Conservation (phyloP, 2,329 filamentous ascomycete species). For the Clonostachys rosea region DNA sequence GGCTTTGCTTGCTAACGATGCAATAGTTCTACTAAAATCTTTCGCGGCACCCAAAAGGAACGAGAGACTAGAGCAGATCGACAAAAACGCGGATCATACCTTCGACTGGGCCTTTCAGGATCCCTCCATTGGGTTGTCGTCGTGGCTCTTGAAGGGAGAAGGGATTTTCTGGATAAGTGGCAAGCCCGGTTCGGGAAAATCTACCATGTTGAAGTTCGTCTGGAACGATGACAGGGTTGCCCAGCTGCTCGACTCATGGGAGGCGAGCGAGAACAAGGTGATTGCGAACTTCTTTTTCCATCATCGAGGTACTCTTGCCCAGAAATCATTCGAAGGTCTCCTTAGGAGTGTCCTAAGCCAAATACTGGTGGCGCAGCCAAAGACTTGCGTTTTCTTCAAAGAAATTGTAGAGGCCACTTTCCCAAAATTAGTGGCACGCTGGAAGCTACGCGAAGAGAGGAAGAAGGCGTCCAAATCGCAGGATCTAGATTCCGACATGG, state of each 20-base stretch:
- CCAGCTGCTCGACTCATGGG: neutral
- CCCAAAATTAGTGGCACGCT: no score
- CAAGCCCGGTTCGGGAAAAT: conserved; percentile 26
- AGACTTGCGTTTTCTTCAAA: no score
- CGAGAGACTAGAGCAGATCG: neutral
- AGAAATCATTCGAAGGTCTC: conserved; percentile 1
- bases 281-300: neutral
- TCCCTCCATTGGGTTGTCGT: neutral
- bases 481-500: no score
- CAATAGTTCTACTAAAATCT: no score
- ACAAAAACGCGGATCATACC: neutral
- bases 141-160: neutral
- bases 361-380: neutral
- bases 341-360: neutral
- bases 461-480: no score
- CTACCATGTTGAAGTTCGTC: conserved; percentile 27
- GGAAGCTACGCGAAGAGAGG: no score
- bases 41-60: no score
- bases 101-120: neutral
- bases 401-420: no score
- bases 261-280: neutral
- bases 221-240: neutral
- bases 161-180: conserved; percentile 9
- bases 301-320: neutral
- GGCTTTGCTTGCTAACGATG: no score